A percentile compares a stretch with the other conserved stretches of the same genome.
These are phyloP conservation scores for Acarospora socialis DNA, from an alignment of 2,329 filamentous ascomycete genomes.

Conservation along the genomic window DNA sequence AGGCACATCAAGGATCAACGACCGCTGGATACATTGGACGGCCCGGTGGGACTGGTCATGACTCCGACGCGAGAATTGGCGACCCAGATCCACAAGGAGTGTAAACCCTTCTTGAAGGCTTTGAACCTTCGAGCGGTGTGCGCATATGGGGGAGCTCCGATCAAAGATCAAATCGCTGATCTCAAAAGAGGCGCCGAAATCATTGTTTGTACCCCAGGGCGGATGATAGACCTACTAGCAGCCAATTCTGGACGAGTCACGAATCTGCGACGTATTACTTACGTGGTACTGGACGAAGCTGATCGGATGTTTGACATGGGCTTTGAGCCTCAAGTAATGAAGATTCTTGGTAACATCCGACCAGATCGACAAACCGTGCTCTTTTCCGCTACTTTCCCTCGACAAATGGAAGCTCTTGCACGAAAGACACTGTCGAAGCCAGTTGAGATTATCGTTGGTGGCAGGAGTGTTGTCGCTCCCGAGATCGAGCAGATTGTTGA, in stretches of 20 bases:
- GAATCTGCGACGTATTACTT: constrained; percentile 76
- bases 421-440: constrained; percentile 77
- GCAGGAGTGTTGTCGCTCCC: constrained; percentile 53
- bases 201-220: constrained; percentile 84
- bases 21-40: constrained; percentile 67
- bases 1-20: constrained; percentile 91
- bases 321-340: constrained; percentile 96
- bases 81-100: constrained; percentile 85
- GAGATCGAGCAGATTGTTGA: constrained; percentile 87
- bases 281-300: constrained; percentile 90
- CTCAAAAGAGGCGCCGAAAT: constrained; percentile 91
- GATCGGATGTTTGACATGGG: constrained; percentile 99
- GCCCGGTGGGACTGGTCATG: constrained; percentile 77
- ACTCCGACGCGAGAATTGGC: constrained; percentile 90
- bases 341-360: constrained; percentile 81
- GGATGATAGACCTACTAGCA: constrained; percentile 87
- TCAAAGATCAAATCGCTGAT: constrained; percentile 95
- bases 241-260: constrained; percentile 91
- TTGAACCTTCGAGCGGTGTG: constrained; percentile 76
- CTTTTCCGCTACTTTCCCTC: constrained; percentile 92
- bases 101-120: constrained; percentile 83
- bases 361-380: constrained; percentile 88
- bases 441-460: constrained; percentile 84
- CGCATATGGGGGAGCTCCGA: constrained; percentile 87
- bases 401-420: constrained; percentile 79